Evolutionary conservation across 192 early-diverging fungal species (phyloP).

Genomic region (Mortierella antarctica): DNA sequence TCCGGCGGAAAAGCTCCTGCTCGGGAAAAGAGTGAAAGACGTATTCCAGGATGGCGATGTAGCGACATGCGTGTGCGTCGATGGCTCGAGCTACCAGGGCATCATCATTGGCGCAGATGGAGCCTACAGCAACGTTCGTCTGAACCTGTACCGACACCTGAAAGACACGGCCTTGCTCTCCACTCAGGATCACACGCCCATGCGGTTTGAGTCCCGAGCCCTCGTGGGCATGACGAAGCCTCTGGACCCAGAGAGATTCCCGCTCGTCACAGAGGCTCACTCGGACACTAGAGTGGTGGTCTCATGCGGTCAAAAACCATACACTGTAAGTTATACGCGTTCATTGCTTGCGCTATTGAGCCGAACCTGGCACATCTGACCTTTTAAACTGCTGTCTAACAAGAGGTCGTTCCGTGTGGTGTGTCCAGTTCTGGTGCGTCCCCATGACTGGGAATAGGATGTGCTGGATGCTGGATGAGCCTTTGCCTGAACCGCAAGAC

Average conservation of each 20-base stretch:
- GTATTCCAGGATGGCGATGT: neutral
- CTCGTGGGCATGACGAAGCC: conserved; percentile 40
- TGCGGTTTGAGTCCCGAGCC: conserved; percentile 9
- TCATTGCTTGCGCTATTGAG: neutral
- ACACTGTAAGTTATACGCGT: conserved; percentile 15
- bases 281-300: conserved; percentile 23
- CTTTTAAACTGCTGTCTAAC: too few species aligned
- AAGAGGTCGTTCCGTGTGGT: too few species aligned
- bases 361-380: too few species aligned
- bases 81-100: conserved; percentile 17
- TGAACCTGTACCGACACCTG: conserved; percentile 23
- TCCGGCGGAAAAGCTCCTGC: conserved; percentile 18
- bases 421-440: conserved; percentile 37
- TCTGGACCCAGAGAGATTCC: conserved; percentile 22
- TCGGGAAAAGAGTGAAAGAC: conserved; percentile 24
- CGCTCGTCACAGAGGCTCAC: neutral
- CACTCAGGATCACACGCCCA: conserved; percentile 6
- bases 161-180: neutral
- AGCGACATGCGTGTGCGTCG: conserved; percentile 16
- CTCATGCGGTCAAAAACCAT: conserved; percentile 23
- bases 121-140: conserved; percentile 29
- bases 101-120: conserved; percentile 40
- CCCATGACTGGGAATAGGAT: conserved; percentile 34
- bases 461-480: conserved; percentile 43
- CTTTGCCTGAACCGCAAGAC: neutral